Conservation (phyloP, 495 filamentous ascomycete genomes). For the Aspergillus leporis region DNA sequence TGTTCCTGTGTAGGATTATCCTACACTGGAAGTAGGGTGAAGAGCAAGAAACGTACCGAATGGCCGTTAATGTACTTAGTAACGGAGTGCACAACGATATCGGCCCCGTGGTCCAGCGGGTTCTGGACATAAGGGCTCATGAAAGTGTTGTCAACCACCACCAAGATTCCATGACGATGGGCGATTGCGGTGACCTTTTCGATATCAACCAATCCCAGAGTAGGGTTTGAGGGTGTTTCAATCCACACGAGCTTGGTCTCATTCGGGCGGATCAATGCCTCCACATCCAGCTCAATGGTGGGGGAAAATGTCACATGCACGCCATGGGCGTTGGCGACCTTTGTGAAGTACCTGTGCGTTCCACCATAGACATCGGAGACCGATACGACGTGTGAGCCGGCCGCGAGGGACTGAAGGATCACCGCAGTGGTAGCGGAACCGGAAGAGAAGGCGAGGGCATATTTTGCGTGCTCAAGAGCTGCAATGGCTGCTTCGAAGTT, state of each 20-base stretch:
- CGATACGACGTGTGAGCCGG: slow-evolving; percentile 91
- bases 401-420: slow-evolving; percentile 88
- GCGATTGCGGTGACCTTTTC: slow-evolving; percentile 76
- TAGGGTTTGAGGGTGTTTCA: slow-evolving; percentile 93
- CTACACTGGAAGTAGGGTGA: background rate
- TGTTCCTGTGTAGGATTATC: background rate
- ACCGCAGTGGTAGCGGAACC: slow-evolving; percentile 92
- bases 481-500: slow-evolving; percentile 93
- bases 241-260: slow-evolving; percentile 98
- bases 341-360: slow-evolving; percentile 98
- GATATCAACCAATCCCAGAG: slow-evolving; percentile 89
- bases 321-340: slow-evolving; percentile 92
- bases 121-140: slow-evolving; percentile 95
- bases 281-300: slow-evolving; percentile 82
- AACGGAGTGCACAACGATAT: slow-evolving; percentile 98
- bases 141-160: slow-evolving; percentile 99
- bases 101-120: slow-evolving; percentile 89
- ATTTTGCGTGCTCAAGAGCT: slow-evolving; percentile 86
- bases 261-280: slow-evolving; percentile 72
- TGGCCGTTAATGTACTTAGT: slow-evolving; percentile 99
- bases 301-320: slow-evolving; percentile 94
- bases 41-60: slow-evolving; percentile 46
- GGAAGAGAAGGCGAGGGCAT: slow-evolving; percentile 92
- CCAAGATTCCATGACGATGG: slow-evolving; percentile 83
- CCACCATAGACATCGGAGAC: slow-evolving; percentile 98